Evolutionary conservation across 352 stramenopile genomes (phyloP).

Genomic region (Bremia lactucae): DNA sequence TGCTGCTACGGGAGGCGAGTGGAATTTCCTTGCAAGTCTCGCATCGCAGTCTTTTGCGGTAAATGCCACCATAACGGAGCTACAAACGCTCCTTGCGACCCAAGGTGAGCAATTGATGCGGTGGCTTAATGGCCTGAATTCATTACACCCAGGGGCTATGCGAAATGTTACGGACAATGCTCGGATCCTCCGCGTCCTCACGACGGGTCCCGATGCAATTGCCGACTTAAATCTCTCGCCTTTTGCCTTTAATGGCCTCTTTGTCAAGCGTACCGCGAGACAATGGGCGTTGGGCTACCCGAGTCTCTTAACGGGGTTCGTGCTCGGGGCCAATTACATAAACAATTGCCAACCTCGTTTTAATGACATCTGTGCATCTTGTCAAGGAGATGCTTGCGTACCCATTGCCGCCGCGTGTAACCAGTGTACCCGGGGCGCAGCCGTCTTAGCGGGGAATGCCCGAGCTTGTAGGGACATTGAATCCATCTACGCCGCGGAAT

Average conservation of each 20-base stretch:
- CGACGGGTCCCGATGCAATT: conserved; percentile 17
- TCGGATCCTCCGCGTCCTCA: conserved; percentile 31
- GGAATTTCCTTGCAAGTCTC: conserved; percentile 34
- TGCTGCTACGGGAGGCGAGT: conserved; percentile 44
- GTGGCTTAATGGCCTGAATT: conserved; percentile 73
- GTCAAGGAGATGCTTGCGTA: conserved; percentile 23
- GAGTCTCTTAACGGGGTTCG: conserved; percentile 50
- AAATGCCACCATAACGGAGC: conserved; percentile 6
- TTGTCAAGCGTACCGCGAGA: conserved; percentile 37
- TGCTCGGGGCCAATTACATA: conserved; percentile 45
- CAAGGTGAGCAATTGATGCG: conserved; percentile 56
- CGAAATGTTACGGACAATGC: conserved; percentile 32
- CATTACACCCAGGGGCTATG: conserved; percentile 51
- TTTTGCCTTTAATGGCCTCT: conserved; percentile 70
- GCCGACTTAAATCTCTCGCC: conserved; percentile 33
- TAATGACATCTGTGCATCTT: conserved; percentile 33
- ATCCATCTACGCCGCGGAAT: conserved; percentile 30
- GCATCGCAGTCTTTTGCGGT: conserved; percentile 34
- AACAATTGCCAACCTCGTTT: conserved; percentile 23
- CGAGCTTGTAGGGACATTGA: conserved; percentile 32
- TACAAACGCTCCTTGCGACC: conserved; percentile 17
- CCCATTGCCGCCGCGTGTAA: conserved; percentile 26
- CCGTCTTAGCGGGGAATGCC: conserved; percentile 30
- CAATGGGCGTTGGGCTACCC: conserved; percentile 67
- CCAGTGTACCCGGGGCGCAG: conserved; percentile 25